Evolutionary conservation across 306 rosid genomes (phyloP), one percentile per base, ranked within the genome.

Genomic region (Quercus cerris): DNA sequence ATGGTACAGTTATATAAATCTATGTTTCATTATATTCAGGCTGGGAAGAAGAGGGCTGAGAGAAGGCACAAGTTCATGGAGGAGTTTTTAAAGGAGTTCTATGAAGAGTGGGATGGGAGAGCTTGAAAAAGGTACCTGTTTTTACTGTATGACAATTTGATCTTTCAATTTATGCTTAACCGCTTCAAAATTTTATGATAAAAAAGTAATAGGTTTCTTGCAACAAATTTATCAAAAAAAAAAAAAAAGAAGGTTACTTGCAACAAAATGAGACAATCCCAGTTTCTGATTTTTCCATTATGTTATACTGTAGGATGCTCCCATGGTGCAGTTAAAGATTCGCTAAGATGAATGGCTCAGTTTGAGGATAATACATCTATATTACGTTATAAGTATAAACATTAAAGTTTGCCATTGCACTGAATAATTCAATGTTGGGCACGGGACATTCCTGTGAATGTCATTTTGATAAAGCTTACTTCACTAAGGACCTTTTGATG

Each of bases 11-110:
- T 7, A 2, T 17, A 66, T 8, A 68, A 7, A 35, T 68, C 41
- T 9, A 67, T 67, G 2, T 18, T 62, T 52, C 67, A 56, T 58
- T 57, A 70, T 74, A 84, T 83, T 86, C 93, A 94, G 97, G 94
- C 97, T 73, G 97, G 97, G 64, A 78, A 84, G 86, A 91, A 86
- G 84, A 94, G 90, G 89, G 97, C 97, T 25, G 95, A 94, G 90
- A 87, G 59, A 83, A 89, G 98, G 85, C 97, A 92, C 84, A 90
- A 90, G 85, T 87, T 92, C 83, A 92, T 88, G 98, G 95, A 88
- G 84, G 97, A 92, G 76, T 94, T 90, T 80, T 76, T 94, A 57
- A 85, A 78, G 77, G 92, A 92, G 84, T 92, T 92, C 78, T 92
- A 94, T 35, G 92, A 86, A 8, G 97, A 94, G 78, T 92, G 97